phyloP scores from a whole-genome alignment of 306 rosid species.

The Prunus persica region DNA sequence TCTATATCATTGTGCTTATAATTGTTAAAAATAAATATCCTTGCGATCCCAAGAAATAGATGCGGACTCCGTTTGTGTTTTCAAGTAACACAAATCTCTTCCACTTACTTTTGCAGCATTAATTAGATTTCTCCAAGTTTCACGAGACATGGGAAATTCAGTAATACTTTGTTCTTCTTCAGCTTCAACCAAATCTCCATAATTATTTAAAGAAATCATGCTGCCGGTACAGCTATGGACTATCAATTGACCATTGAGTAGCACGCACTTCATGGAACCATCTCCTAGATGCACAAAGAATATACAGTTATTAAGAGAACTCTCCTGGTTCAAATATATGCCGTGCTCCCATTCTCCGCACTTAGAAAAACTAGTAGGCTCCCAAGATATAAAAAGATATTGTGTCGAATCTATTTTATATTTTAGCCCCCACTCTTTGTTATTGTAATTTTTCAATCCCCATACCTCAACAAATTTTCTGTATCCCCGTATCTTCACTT shows the following conservation, averaged over 20 bases:
- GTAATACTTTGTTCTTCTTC: neutral
- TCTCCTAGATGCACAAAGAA: neutral
- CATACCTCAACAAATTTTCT: neutral
- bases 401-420: neutral
- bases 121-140: no score
- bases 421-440: neutral
- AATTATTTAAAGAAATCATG: neutral
- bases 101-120: no score
- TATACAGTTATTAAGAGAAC: no score
- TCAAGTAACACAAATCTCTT: no score
- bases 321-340: no score
- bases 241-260: neutral
- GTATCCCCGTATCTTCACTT: accelerated
- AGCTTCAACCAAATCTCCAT: neutral
- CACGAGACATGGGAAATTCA: no score
- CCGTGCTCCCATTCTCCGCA: neutral
- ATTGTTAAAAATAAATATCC: no score
- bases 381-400: accelerated
- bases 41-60: no score
- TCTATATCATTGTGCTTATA: no score
- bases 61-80: no score
- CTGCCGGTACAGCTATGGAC: neutral
- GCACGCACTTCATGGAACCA: neutral
- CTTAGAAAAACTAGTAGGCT: neutral
- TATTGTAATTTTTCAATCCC: neutral